Base-by-base conservation (phyloP, 768 basidiomycete genomes). In the Sporobolomyces pararoseus region DNA sequence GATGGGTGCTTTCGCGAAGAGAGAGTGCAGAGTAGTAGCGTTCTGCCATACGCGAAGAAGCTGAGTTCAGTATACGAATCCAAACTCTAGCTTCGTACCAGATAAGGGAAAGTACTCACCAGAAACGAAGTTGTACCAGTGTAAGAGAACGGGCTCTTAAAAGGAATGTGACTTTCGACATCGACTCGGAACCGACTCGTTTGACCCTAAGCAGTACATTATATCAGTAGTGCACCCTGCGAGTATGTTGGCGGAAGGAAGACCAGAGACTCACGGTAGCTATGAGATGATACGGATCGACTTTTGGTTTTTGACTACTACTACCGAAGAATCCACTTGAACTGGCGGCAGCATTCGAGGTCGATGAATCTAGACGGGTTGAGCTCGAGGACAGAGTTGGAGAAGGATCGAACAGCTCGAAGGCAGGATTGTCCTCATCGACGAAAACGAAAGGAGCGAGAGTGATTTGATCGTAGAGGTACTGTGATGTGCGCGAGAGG, bases 371-470 rank as follows among this genome's bases (percentile, higher is more conserved):
- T 49, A n/a, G 65, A 58, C 23, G 64, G 17, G 42, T 25, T 31
- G 27, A 54, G 25, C 58, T 64, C 13, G 55, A 54, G 19, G 62
- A 46, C 23, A 70, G 60, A 59, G 35, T 51, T 16, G 59, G 32
- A 12, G 61, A 47, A 21, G 63, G 61, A 9, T 61, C 37, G 31
- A 58, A 57, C n/a, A 46, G 27, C 4, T 32, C 29, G 71, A 85
- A 84, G 34, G 84, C 85, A 74, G 85, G 87, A 51, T 86, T 75
- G 12, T 68, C 70, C 42, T 75, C 74, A 78, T 97, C 96, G 70
- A 97, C 89, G 75, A 93, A 97, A 61, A 97, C 89, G 80, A 98
- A 99, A 0, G 93, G 95, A 32, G 90, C 90, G 79, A 92, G 93
- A 25, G 92, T 86, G 67, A 94, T 94, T 76, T 99, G 97, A 80